Base-by-base conservation (phyloP, 306 rosid genomes). In the Sphenostylis stenocarpa region DNA sequence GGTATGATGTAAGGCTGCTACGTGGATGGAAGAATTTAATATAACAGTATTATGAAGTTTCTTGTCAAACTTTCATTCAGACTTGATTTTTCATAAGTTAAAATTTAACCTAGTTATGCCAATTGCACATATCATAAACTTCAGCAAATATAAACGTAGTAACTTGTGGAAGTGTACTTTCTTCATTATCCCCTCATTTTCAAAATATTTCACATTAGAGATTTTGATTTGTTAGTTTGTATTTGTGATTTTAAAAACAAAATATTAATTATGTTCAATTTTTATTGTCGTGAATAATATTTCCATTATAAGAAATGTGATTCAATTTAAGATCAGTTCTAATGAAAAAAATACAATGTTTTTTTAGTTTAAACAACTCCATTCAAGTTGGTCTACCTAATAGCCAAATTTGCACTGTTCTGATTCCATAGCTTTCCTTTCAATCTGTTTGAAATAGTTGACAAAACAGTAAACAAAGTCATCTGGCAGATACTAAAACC, bases 401-500 rank as follows among this genome's bases (percentile, higher is more conserved):
- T 64, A 56, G 49, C 68, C 33, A 52, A 43, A 69, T 29, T 26
- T 33, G 41, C 47, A 80, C 61, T 26, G 56, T 79, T 62, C 16
- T 53, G 60, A 64, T 55, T 23, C 76, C 73, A 26, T 7, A 45
- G 67, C 71, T 71, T 70, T 81, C 55, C 55, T 67, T 26, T 52
- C 31, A 62, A 21, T 45, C 48, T 70, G 68, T 83, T 55, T 78
- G 74, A 33, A 73, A 75, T 28, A 68, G 15, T 49, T 3, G 76
- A 80, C 83, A 77, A 73, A 63, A 60, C 63, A 80, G 62, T 28
- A 44, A 80, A 26, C 45, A 17, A n/a, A 70, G 75, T 14, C 81
- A 48, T 55, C 58, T 20, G 80, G 62, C 62, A 73, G 75, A 70
- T 45, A 76, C 73, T 52, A 16, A 41, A 58, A 61, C 72, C n/a